phyloP scores from a whole-genome alignment of 2,329 filamentous ascomycete genomes.

The Stemphylium vesicarium region DNA sequence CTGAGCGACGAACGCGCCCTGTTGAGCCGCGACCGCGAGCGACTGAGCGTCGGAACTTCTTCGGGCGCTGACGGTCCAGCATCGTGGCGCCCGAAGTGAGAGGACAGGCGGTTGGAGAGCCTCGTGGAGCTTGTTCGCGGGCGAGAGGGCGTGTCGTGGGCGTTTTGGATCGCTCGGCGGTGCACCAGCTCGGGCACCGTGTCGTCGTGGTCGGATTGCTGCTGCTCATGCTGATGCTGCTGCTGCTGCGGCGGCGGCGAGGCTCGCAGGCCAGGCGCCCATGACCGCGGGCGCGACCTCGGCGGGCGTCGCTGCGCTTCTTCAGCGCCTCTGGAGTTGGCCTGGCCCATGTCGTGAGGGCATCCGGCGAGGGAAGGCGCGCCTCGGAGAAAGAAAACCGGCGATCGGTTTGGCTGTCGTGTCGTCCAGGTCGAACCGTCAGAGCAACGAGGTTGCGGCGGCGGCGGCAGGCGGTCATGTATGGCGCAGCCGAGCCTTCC shows the following conservation, averaged over 20 bases:
- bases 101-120: constrained; percentile 40
- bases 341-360: constrained; percentile 48
- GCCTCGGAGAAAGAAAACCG: constrained; percentile 15
- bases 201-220: constrained; percentile 13
- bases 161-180: not conserved
- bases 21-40: constrained; percentile 42
- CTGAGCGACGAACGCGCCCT: constrained; percentile 47
- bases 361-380: constrained; percentile 33
- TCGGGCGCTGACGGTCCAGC: constrained; percentile 37
- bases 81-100: constrained; percentile 38
- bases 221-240: no score
- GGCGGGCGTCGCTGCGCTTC: constrained; percentile 29
- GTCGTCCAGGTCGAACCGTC: constrained; percentile 12
- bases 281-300: constrained; percentile 41
- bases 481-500: constrained; percentile 19
- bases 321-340: constrained; percentile 41
- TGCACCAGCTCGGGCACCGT: constrained; percentile 31
- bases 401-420: not conserved
- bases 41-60: constrained; percentile 16
- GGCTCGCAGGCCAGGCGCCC: constrained; percentile 38
- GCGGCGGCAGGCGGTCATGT: constrained; percentile 10
- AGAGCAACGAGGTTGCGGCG: constrained; percentile 13
- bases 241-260: constrained; percentile 13
- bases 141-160: constrained; percentile 21
- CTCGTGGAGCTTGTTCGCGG: constrained; percentile 34